Evolutionary conservation across 148 eudicot genomes (phyloP).

Genomic region (Rhododendron griersonianum): DNA sequence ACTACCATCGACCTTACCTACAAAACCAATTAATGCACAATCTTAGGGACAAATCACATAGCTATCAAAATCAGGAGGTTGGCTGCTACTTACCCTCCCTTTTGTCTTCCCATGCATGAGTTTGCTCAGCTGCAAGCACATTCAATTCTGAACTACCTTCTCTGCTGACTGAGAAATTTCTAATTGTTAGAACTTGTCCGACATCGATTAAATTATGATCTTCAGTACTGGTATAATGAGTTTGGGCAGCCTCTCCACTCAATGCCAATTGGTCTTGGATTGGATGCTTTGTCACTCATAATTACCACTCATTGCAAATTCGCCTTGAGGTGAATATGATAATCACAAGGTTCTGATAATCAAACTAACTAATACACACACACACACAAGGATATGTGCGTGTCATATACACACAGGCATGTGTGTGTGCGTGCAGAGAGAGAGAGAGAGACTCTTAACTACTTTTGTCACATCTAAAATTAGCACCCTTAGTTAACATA

Average conservation of each 20-base stretch:
- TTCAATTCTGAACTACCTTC: constrained; percentile 39
- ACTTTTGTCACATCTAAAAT: not conserved
- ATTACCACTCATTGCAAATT: not conserved
- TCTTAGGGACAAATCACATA: not conserved
- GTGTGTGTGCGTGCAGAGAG: not conserved
- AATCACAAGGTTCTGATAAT: not conserved
- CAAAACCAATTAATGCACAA: constrained; percentile 15
- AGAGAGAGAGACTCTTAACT: not conserved
- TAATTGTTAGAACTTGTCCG: not conserved
- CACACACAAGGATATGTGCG: not conserved
- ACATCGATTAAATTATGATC: not conserved
- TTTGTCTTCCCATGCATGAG: constrained; percentile 26
- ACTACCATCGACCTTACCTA: constrained; percentile 41
- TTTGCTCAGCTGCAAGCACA: constrained; percentile 16
- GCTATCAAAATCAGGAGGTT: not conserved
- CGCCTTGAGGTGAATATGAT: not conserved
- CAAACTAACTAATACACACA: not conserved
- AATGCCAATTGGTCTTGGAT: not conserved
- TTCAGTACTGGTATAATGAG: not conserved
- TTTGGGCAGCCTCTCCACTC: not conserved
- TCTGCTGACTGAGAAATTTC: constrained; percentile 46
- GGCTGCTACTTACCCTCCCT: constrained; percentile 25
- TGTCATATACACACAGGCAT: not conserved
- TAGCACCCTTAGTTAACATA: not conserved
- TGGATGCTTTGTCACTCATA: not conserved